Evolutionary conservation across 2,329 filamentous ascomycete species (phyloP), one percentile per base, ranked within the genome.

Genomic region (Neofusicoccum umdonicola): DNA sequence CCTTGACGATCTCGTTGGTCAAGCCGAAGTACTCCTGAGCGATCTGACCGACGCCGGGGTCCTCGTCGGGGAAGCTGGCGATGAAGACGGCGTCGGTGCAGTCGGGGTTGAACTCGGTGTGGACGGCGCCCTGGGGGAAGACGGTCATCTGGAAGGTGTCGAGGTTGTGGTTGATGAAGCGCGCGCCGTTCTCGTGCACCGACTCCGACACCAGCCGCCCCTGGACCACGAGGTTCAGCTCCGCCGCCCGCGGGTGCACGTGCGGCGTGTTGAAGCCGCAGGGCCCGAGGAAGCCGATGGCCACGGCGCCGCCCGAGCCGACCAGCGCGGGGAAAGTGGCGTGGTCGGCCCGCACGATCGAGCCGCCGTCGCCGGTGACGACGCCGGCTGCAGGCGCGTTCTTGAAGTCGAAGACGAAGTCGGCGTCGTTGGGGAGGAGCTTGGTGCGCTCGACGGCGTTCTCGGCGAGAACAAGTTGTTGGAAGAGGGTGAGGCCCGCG

Each of bases 71-170:
- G 69, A 85, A 85, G 39, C 77, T 73, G 6, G 84, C 83, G 35
- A 85, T 76, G 69, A 85, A 85, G 19, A 80, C 76, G 63, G 81
- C 82, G 41, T 79, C 73, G 48, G 79, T 76, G 73, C 85, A 87
- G 68, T 81, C 76, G 1, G 84, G 83, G 76, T 87, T 87, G 73
- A 80, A 85, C 70, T 86, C 82, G 7, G 80, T 83, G 74, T 87
- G 85, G 22, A 86, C 71, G 5, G 80, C 78, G 31, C 85, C 85
- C 71, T 82, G 80, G 69, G 82, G 84, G 75, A 86, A 86, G 54
- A 83, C 79, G 2, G 82, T 84, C 75, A 84, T 82, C 73, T 83
- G 79, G 72, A 79, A 79, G 66, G 76, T 72, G 11, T 68, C 69
- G 44, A 86, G 72, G 37, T 69, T 73, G 68, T 76, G 77, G 58